Base-by-base conservation (phyloP, 2,329 filamentous ascomycete species). In the Exutisphaerella laricina region DNA sequence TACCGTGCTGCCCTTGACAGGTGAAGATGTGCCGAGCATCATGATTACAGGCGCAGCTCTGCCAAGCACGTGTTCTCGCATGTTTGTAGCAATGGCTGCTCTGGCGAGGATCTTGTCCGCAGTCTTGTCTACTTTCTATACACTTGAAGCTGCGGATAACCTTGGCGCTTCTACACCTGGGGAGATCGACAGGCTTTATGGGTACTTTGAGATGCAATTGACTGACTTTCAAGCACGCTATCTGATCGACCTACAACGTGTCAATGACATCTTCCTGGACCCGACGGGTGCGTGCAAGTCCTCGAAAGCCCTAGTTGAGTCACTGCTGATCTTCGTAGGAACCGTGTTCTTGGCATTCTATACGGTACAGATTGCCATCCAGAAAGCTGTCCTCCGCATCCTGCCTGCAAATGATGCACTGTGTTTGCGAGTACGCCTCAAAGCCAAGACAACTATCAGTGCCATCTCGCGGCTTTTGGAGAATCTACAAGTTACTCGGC, bases 51-150 rank as follows among this genome's bases (percentile, higher is more conserved):
- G 47, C 30, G 44, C 48, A 12, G 9, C 14, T 2, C 44, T 55
- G 7, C 50, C 53, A 1, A 21, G 28, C 5, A 48, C 50, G 5
- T 51, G 41, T n/a, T 28, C 46, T 17, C 35, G 40, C 9, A 50
- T 55, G 50, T 55, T 51, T 26, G 50, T 53, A 1, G 53, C 53
- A 7, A 53, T 55, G 48, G 45, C 49, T 5, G 48, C 50, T n/a
- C 32, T 55, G 20, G 41, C 53, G n/a, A 44, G 50, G 25, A 55
- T 53, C 25, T 43, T 55, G 5, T 51, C 50, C 5, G 20, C 45
- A 2, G 26, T 55, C 13, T 29, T 53, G 13, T 45, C 50, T 3
- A 49, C 45, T 2, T 55, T 53, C 36, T 55, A 55, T 30, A 53
- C 53, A 4, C 40, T 48, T 6, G 50, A 46, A 31, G 46, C 50